phyloP scores from a whole-genome alignment of 2,329 filamentous ascomycete genomes.

The Coniella vitis region DNA sequence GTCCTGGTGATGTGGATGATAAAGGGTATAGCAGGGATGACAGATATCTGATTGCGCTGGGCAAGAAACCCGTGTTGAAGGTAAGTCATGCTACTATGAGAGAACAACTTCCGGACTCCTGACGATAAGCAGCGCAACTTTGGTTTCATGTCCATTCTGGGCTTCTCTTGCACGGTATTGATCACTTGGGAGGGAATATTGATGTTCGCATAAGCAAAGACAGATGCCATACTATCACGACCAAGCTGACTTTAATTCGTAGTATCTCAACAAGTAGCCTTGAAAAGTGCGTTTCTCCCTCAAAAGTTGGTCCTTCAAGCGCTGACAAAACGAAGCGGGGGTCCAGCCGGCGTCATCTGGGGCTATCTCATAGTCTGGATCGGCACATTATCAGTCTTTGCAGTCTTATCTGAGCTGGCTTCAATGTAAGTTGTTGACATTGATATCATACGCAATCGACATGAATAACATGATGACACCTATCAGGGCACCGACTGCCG shows the following conservation, averaged over 20 bases:
- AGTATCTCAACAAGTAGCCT: too few species aligned
- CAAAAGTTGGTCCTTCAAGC: too few species aligned
- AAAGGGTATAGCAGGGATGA: too few species aligned
- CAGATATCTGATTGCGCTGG: too few species aligned
- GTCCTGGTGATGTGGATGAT: too few species aligned
- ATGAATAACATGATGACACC: too few species aligned
- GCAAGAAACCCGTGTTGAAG: constrained; percentile 7
- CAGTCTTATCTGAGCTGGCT: constrained; percentile 42
- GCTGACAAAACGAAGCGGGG: constrained; percentile 39
- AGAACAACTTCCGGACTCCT: neutral
- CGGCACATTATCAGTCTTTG: constrained; percentile 32
- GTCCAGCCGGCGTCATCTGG: constrained; percentile 39
- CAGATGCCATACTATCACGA: too few species aligned
- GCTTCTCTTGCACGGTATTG: constrained; percentile 1
- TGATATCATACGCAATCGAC: too few species aligned
- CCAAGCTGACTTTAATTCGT: too few species aligned
- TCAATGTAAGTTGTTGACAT: too few species aligned
- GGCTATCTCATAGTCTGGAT: constrained; percentile 33
- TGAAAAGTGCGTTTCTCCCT: too few species aligned
- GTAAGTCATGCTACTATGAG: neutral
- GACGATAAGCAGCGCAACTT: neutral
- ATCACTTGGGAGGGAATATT: constrained; percentile 16
- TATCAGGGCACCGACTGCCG: constrained; percentile 49
- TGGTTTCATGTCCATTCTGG: constrained; percentile 6
- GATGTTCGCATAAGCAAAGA: constrained; percentile 3